A percentile compares a stretch with the other conserved stretches of the same genome.
phyloP scores from a whole-genome alignment of 768 basidiomycete genomes.

The Phylloporus sp. region DNA sequence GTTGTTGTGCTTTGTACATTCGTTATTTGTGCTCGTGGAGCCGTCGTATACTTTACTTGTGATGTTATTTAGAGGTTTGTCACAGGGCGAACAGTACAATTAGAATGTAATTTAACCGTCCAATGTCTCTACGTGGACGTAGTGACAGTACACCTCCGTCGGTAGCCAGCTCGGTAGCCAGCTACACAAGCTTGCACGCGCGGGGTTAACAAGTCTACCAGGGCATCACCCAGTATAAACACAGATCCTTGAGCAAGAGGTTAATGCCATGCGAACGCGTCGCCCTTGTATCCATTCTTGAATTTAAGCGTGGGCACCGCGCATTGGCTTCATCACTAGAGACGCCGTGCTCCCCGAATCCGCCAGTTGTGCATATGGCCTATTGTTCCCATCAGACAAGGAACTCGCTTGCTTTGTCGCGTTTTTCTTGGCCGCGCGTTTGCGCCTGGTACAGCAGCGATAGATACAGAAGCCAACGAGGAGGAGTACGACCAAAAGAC shows the following conservation, averaged over 20 bases:
- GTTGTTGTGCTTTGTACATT: slow-evolving; percentile 3
- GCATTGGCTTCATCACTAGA: slow-evolving; percentile 29
- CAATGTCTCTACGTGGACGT: neutral
- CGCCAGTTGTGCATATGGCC: slow-evolving; percentile 23
- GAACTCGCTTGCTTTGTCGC: slow-evolving; percentile 14
- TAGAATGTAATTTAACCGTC: neutral
- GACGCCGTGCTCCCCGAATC: slow-evolving; percentile 29
- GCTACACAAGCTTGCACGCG: slow-evolving; percentile 27
- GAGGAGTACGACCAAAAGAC: slow-evolving; percentile 47
- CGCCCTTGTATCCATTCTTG: slow-evolving; percentile 10
- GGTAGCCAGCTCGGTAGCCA: slow-evolving; percentile 28
- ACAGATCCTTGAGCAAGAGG: neutral
- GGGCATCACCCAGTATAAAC: neutral
- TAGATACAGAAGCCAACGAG: slow-evolving; percentile 50
- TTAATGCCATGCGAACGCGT: slow-evolving; percentile 13
- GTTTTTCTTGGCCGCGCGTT: slow-evolving; percentile 27
- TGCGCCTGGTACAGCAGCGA: slow-evolving; percentile 54
- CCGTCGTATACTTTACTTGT: neutral
- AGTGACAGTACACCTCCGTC: neutral
- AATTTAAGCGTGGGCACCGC: slow-evolving; percentile 13
- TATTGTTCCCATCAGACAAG: neutral
- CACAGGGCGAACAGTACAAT: neutral
- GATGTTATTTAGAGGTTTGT: neutral
- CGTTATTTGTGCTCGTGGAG: slow-evolving; percentile 1
- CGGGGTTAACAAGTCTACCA: slow-evolving; percentile 9